A percentile compares a stretch with the other conserved stretches of the same genome.
phyloP scores from a whole-genome alignment of 2,329 filamentous ascomycete genomes.

The Pyrenochaeta sp. region DNA sequence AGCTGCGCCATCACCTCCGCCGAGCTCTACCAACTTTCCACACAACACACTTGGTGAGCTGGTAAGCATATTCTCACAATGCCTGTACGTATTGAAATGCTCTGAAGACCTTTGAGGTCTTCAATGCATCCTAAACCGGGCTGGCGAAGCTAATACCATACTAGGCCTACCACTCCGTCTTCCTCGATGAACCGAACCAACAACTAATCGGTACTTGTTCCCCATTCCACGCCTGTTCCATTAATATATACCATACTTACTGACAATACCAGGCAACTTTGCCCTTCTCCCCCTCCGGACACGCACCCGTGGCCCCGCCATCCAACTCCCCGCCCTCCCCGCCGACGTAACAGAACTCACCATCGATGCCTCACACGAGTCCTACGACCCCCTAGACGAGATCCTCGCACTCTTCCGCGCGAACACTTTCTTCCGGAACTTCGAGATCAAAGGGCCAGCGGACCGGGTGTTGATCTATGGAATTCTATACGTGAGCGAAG shows the following conservation, averaged over 20 bases:
- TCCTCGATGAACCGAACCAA: conserved; percentile 80
- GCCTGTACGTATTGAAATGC: conserved; percentile 53
- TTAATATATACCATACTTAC: background rate
- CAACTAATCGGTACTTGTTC: conserved; percentile 65
- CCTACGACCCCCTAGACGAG: conserved; percentile 96
- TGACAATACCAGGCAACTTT: conserved; percentile 74
- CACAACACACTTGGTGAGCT: conserved; percentile 18
- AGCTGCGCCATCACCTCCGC: conserved; percentile 41
- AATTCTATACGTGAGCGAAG: conserved; percentile 93
- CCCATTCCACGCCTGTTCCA: background rate
- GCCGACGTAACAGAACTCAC: conserved; percentile 63
- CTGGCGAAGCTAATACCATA: conserved; percentile 22
- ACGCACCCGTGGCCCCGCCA: conserved; percentile 92
- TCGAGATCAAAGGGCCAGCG: conserved; percentile 96
- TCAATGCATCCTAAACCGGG: background rate
- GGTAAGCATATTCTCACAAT: conserved; percentile 49
- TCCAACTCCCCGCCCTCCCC: conserved; percentile 73
- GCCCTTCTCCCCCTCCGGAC: conserved; percentile 94
- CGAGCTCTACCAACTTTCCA: conserved; percentile 28
- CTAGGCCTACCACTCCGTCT: conserved; percentile 97
- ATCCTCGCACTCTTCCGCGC: conserved; percentile 91
- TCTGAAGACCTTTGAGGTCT: too few species aligned
- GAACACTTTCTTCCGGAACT: conserved; percentile 99
- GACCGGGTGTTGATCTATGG: conserved; percentile 96
- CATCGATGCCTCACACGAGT: conserved; percentile 83